These are phyloP conservation scores for Colletotrichum tropicale DNA, from an alignment of 2,329 filamentous ascomycete genomes.

Conservation along the genomic window DNA sequence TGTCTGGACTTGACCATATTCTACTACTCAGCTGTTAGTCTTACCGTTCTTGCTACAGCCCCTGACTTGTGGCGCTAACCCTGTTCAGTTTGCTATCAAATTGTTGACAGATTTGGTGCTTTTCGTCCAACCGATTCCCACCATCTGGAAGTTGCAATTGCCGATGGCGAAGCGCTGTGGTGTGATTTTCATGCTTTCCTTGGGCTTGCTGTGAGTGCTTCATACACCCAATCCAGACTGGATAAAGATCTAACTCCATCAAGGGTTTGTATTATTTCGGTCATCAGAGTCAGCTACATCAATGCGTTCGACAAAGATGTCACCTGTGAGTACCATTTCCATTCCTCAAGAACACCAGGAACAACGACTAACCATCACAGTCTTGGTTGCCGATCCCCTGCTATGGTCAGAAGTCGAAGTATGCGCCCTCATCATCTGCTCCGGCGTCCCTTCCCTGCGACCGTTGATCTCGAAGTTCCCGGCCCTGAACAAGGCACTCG, in stretches of 20 bases:
- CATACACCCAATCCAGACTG: not conserved
- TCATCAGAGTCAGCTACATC: conserved; percentile 30
- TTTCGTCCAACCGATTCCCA: conserved; percentile 40
- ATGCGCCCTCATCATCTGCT: conserved; percentile 34
- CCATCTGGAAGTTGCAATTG: conserved; percentile 38
- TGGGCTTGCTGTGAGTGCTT: conserved; percentile 28
- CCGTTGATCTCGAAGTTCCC: conserved; percentile 32
- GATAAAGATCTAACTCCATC: not conserved
- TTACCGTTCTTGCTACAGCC: not conserved
- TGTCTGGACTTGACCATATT: conserved; percentile 32
- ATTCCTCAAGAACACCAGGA: too few relatives aligned
- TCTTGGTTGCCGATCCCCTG: conserved; percentile 27
- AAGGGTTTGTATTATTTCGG: conserved; percentile 28
- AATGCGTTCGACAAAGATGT: conserved; percentile 25
- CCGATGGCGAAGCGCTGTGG: conserved; percentile 31
- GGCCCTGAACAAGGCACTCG: conserved; percentile 30
- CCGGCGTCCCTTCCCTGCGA: conserved; percentile 34
- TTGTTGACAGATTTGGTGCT: conserved; percentile 38
- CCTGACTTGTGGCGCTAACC: not conserved
- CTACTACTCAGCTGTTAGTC: conserved; percentile 15
- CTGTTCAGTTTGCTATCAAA: conserved; percentile 34
- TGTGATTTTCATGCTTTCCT: conserved; percentile 30
- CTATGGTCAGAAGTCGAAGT: conserved; percentile 35
- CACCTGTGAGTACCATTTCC: conserved; percentile 25
- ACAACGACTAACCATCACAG: conserved; percentile 10